Conservation (phyloP, 192 early-diverging fungal species). For the Lobosporangium transversale region DNA sequence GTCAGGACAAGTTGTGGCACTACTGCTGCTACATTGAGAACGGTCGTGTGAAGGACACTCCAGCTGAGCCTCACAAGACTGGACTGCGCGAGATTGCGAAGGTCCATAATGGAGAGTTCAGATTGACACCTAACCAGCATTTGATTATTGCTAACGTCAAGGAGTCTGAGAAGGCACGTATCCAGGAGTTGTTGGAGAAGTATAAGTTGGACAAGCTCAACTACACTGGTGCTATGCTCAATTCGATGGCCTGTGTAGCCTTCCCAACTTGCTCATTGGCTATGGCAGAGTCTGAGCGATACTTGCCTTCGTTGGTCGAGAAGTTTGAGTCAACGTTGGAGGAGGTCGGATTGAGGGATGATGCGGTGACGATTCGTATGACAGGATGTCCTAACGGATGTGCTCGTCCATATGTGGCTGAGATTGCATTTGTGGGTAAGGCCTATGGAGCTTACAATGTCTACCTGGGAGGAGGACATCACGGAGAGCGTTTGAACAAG, state of each 20-base stretch:
- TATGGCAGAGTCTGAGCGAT: constrained; percentile 98
- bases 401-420: constrained; percentile 92
- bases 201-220: constrained; percentile 86
- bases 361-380: constrained; percentile 96
- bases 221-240: constrained; percentile 82
- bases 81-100: constrained; percentile 84
- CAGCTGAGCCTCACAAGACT: constrained; percentile 76
- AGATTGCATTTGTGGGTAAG: constrained; percentile 96
- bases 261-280: constrained; percentile 95
- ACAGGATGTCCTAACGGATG: constrained; percentile 99
- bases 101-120: constrained; percentile 79
- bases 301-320: constrained; percentile 85
- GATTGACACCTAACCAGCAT: constrained; percentile 94
- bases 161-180: constrained; percentile 76
- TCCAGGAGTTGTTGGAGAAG: constrained; percentile 73
- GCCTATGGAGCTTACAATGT: constrained; percentile 95
- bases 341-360: constrained; percentile 81
- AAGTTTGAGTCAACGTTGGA: constrained; percentile 84
- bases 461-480: constrained; percentile 90
- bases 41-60: constrained; percentile 88
- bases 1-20: constrained; percentile 71
- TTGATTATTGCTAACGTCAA: constrained; percentile 84
- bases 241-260: constrained; percentile 96
- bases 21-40: constrained; percentile 94
- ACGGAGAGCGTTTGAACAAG: constrained; percentile 91